Base-by-base conservation (phyloP, 208 protist species). In the Leptomonas seymouri region DNA sequence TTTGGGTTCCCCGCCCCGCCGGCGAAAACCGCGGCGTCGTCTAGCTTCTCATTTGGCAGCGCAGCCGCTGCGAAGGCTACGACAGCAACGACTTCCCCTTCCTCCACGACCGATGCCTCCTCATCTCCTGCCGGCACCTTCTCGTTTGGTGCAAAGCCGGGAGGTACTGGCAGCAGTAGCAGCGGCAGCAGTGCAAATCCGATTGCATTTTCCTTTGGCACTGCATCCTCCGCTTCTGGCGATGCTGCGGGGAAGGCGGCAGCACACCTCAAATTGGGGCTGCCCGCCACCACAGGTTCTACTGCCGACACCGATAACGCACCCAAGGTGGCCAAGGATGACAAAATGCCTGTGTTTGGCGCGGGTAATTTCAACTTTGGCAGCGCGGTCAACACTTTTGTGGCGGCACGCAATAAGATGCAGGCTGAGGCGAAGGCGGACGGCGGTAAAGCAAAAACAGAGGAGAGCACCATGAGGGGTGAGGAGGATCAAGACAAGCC, bases 371-470 rank as follows among this genome's bases (percentile, higher is more conserved):
- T 93, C 71, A 90, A 84, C 62, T 95, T 95, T 62, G 54, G 59
- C 42, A 66, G 23, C 25, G 85, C 85, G 23, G 85, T 86, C n/a
- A 87, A 78, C 76, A 78, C 62, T 41, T 95, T 95, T 76, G 73
- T 83, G 16, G 87, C 82, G 64, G 90, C 87, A 11, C 87, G 80
- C 25, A 86, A 86, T 53, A 83, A 78, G 34, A 76, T 93, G 55
- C 69, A 84, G 44, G 81, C 76, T 27, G 79, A 81, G 0, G 20
- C 36, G 20, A 48, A 65, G 18, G n/a, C 36, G 25, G 68, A 31
- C 21, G 39, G 49, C 64, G 45, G 41, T 3, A 25, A 48, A 25
- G 61, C 25, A 7, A 30, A 11, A 3, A 53, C 28, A 4, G 61
- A 67, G 27, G 71, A 50, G 16, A 62, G 57, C 28, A 63, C 48